These are phyloP conservation scores for Tetracladium marchalianum DNA, from an alignment of 495 filamentous ascomycete species.

Conservation along the genomic window DNA sequence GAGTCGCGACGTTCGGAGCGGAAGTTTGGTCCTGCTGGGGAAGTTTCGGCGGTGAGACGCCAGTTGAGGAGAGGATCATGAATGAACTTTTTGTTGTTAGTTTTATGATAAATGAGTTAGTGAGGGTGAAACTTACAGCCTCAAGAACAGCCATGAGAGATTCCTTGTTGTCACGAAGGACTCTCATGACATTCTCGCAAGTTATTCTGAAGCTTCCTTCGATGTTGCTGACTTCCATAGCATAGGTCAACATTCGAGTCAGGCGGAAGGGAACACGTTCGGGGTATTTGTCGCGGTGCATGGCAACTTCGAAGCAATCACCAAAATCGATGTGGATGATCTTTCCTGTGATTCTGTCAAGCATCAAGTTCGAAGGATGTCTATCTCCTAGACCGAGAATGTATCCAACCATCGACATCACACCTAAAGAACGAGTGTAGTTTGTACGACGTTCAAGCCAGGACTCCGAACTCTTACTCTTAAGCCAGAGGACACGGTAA, in stretches of 20 bases:
- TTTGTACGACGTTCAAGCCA: conserved; percentile 97
- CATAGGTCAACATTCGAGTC: conserved; percentile 96
- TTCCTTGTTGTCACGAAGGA: conserved; percentile 93
- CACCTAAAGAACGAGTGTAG: conserved; percentile 91
- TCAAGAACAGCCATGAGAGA: conserved; percentile 97
- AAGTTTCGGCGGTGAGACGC: conserved; percentile 82
- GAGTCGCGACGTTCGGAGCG: conserved; percentile 57
- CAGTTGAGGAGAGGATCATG: conserved; percentile 97
- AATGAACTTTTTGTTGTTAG: conserved; percentile 58
- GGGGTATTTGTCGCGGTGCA: conserved; percentile 98
- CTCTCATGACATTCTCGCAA: conserved; percentile 96
- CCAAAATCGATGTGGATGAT: conserved; percentile 98
- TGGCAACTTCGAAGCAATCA: conserved; percentile 98
- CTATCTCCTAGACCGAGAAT: conserved; percentile 94
- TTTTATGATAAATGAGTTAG: not conserved
- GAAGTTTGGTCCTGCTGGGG: conserved; percentile 66
- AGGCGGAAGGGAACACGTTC: conserved; percentile 96
- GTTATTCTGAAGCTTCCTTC: conserved; percentile 96
- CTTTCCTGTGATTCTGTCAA: conserved; percentile 89
- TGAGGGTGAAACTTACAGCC: conserved; percentile 56
- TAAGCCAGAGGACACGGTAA: conserved; percentile 95
- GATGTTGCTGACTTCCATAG: conserved; percentile 99
- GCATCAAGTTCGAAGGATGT: conserved; percentile 94
- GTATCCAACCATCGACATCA: conserved; percentile 99
- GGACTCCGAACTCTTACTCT: conserved; percentile 94